Base-by-base conservation (phyloP, 495 filamentous ascomycete genomes). In the Penicillium soppii region DNA sequence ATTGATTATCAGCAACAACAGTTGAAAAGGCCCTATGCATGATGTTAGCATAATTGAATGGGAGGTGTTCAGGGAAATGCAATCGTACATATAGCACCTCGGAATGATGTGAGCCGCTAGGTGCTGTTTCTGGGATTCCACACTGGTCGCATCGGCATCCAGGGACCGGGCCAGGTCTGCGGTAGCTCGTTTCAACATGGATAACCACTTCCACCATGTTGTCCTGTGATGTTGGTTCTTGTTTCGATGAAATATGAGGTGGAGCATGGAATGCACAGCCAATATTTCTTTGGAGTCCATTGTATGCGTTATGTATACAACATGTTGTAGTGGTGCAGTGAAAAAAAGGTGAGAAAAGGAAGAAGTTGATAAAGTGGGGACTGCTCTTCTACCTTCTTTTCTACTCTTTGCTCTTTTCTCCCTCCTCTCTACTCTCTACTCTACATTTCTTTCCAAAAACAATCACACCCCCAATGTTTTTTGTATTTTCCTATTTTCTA, bases 211-310 rank as follows among this genome's bases (percentile, higher is more conserved):
- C 81, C 86, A 94, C 90, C 89, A 94, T 55, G 79, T 82, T 3
- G 82, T 69, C 30, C 72, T 69, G 30, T 80, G 80, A 64, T 92
- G 89, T 67, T 94, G 89, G 67, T 92, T 92, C 57, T 84, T 85
- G 70, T 92, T 91, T 62, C 88, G 87, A 65, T 90, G 86, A 58
- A 81, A 80, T 40, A 90, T 71, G 57, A 88, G 69, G 47, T 82
- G 73, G 33, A 95, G 80, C 4, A 66, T 61, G 0, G 67, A 63
- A 52, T 70, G 57, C 2, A 73, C 55, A n/a, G 56, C 56, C 23
- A 45, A 47, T 6, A 75, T 53, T 32, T 68, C 61, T 22, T 67
- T 53, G 6, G 47, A 21, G 15, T 75, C 68, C 68, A 72, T 72
- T 4, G 29, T 36, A 46, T 33, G 21, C n/a, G n/a, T n/a, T n/a